Evolutionary conservation across 2,329 filamentous ascomycete species (phyloP).

Genomic region (Coniochaeta prunicola): DNA sequence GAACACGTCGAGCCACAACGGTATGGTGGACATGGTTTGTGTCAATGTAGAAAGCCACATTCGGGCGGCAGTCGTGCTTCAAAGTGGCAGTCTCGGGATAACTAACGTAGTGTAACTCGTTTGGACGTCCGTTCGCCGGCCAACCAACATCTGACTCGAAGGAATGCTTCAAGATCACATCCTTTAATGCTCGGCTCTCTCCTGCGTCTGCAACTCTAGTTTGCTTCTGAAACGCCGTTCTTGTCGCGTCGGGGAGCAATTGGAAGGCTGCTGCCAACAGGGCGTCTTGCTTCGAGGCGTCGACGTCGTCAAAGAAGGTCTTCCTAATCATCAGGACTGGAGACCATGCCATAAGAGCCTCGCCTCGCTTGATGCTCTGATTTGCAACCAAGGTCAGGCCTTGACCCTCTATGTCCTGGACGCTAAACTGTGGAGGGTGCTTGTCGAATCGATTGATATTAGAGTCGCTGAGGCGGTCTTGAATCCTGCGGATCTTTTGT

Average conservation of each 20-base stretch:
- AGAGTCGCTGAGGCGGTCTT: constrained; percentile 12
- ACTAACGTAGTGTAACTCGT: constrained; percentile 14
- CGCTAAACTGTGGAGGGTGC: constrained; percentile 6
- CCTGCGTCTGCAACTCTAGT: constrained; percentile 4
- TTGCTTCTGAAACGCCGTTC: constrained; percentile 11
- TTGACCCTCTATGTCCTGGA: constrained; percentile 9
- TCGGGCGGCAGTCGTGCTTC: constrained; percentile 34
- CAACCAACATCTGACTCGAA: constrained; percentile 11
- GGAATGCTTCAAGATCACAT: constrained; percentile 13
- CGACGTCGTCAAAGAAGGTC: constrained; percentile 10
- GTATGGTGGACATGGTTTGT: constrained; percentile 22
- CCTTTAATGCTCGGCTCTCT: constrained; percentile 9
- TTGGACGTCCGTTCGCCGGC: background rate
- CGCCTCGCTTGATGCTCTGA: constrained; percentile 14
- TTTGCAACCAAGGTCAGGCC: constrained; percentile 14
- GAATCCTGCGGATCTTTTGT: constrained; percentile 14
- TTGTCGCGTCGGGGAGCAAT: constrained; percentile 15
- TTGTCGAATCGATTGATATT: constrained; percentile 9
- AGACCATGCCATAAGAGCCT: constrained; percentile 12
- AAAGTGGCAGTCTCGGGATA: constrained; percentile 28
- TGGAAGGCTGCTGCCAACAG: constrained; percentile 16
- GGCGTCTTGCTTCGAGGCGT: constrained; percentile 2
- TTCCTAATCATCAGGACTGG: constrained; percentile 17
- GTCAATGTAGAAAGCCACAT: constrained; percentile 27
- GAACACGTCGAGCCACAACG: constrained; percentile 24